phyloP scores from a whole-genome alignment of 129 eudicot genomes.

The Escallonia rubra region DNA sequence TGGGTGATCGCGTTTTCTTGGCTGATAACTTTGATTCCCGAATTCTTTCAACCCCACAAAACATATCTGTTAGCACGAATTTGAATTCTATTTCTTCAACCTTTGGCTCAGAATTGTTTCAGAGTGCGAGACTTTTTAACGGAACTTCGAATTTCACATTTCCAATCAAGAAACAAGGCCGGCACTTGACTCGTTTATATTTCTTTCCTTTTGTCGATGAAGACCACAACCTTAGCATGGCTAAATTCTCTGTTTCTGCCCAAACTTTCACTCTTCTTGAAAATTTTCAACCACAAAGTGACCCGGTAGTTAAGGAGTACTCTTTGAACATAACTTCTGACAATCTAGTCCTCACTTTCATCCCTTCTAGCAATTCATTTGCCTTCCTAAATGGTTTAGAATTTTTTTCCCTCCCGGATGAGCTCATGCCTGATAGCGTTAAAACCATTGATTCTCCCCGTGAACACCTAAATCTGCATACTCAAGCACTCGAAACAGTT shows the following conservation, averaged over 20 bases:
- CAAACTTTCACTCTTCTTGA: constrained; percentile 45
- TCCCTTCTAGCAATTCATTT: constrained; percentile 39
- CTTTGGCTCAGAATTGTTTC: constrained; percentile 33
- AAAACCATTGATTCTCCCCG: constrained; percentile 18
- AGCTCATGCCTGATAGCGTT: constrained; percentile 40
- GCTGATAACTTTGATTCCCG: constrained; percentile 31
- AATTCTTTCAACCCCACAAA: constrained; percentile 34
- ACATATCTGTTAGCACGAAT: constrained; percentile 15
- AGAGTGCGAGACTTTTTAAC: constrained; percentile 45
- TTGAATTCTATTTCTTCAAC: constrained; percentile 27
- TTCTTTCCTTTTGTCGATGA: constrained; percentile 47
- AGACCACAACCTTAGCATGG: constrained; percentile 30
- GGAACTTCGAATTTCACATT: constrained; percentile 44
- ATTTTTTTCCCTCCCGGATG: constrained; percentile 58
- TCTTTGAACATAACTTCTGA: constrained; percentile 40
- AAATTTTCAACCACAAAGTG: constrained; percentile 35
- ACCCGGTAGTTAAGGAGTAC: constrained; percentile 51
- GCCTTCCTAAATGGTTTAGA: constrained; percentile 59
- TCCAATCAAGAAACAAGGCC: constrained; percentile 46
- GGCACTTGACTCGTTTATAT: constrained; percentile 54
- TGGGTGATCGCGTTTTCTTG: constrained; percentile 37
- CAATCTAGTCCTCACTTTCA: constrained; percentile 39
- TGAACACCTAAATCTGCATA: constrained; percentile 15
- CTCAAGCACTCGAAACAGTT: constrained; percentile 47
- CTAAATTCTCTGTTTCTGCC: constrained; percentile 53